Percentiles rank a stretch among this genome's conserved stretches.
Evolutionary conservation across 2,329 filamentous ascomycete species (phyloP).

Genomic region (Trichoderma harzianum): DNA sequence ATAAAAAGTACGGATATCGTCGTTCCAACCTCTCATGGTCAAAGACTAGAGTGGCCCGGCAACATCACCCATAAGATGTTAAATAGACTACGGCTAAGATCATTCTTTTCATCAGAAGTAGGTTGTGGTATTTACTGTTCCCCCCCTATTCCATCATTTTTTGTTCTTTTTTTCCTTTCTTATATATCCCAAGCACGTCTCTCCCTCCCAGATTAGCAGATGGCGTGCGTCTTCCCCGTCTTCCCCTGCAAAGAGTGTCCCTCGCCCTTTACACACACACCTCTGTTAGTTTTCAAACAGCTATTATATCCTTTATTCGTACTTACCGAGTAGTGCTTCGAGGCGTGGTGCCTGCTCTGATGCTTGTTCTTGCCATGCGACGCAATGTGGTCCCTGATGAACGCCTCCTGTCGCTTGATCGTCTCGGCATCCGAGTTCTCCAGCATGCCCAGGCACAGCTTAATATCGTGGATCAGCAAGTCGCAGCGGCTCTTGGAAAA

Average conservation of each 20-base stretch:
- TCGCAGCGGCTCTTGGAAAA: constrained; percentile 83
- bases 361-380: constrained; percentile 52
- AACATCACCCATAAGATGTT: background rate
- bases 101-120: background rate
- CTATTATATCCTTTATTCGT: background rate
- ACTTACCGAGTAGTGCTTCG: constrained; percentile 15
- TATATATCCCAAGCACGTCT: background rate
- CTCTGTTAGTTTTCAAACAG: background rate
- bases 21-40: background rate
- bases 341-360: background rate
- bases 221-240: constrained; percentile 82
- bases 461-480: constrained; percentile 72
- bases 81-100: background rate
- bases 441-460: constrained; percentile 68
- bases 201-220: constrained; percentile 58
- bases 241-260: constrained; percentile 86
- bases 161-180: background rate
- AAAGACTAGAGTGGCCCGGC: background rate
- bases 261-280: constrained; percentile 54
- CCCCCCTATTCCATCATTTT: background rate
- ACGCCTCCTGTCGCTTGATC: constrained; percentile 66
- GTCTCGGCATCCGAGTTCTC: constrained; percentile 70
- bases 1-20: background rate
- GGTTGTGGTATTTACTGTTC: background rate
- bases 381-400: constrained; percentile 55